Base-by-base conservation (phyloP, 805 yeast species). In the Ogataea henricii region DNA sequence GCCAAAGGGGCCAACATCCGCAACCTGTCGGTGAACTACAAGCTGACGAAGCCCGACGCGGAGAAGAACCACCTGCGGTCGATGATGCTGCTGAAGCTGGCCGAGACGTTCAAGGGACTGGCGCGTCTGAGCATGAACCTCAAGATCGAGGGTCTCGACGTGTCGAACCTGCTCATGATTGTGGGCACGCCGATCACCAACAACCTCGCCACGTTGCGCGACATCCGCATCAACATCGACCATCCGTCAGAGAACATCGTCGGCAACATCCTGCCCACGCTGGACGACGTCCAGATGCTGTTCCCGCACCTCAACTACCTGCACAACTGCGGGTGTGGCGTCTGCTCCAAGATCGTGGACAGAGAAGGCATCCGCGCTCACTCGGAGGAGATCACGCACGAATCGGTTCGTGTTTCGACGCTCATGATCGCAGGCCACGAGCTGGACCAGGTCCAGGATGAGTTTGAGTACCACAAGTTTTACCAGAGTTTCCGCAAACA, bases 21-120 rank as follows among this genome's bases (percentile, higher is more conserved):
- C 12, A 52, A 54, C 4, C 36, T 66, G 10, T 49, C 63, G 2
- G 43, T 66, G 6, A 63, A 57, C 39, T 66, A 65, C 41, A 51
- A 52, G 22, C 47, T 65, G 16, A 6, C 43, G 4, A 53, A 51
- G 33, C 54, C 57, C 18, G 68, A 66, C 42, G 45, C 41, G 6
- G 68, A 63, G n/a, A 66, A 65, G 35, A 66, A 66, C 45, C 66
- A 64, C 47, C 46, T 66, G 18, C 50, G 70, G 35, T 53, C 69
- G 8, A 57, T 66, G 61, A 58, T 64, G 62, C 45, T 66, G n/a
- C 49, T 65, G 35, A 58, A 61, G 39, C 43, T 66, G 9, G 54
- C 57, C 23, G 67, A 64, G 43, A 48, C 65, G 6, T 65, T 66
- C 43, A 43, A 45, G 17, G 47, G 40, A 10, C 53, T 66, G 17